These are phyloP conservation scores for Moringa oleifera DNA, from an alignment of 345 rosid genomes.

Conservation along the genomic window DNA sequence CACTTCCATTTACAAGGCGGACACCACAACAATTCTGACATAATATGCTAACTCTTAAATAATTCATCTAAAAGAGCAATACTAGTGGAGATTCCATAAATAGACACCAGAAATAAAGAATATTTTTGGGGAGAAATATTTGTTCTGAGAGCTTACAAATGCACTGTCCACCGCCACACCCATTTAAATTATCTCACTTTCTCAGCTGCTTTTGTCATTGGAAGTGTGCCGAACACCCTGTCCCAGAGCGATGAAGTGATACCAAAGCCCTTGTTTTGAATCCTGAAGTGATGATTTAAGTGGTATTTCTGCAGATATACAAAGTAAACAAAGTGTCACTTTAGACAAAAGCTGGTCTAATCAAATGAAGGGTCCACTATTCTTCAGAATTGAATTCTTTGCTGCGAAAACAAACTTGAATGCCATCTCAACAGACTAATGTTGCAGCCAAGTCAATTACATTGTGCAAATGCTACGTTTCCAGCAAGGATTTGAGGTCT, in stretches of 20 bases:
- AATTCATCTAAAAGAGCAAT: too few species aligned
- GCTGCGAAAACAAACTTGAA: neutral
- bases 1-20: too few species aligned
- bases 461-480: neutral
- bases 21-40: too few species aligned
- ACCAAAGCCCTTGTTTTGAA: constrained; percentile 54
- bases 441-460: neutral
- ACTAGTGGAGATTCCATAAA: too few species aligned
- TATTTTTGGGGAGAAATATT: neutral
- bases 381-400: neutral
- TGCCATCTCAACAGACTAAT: neutral
- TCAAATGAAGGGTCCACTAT: neutral
- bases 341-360: neutral
- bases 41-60: too few species aligned
- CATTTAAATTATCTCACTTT: constrained; percentile 18
- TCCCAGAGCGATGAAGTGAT: constrained; percentile 77
- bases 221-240: constrained; percentile 59
- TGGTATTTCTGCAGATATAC: constrained; percentile 51
- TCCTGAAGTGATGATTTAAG: constrained; percentile 68
- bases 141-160: too few species aligned
- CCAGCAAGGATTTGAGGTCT: neutral
- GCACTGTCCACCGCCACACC: constrained; percentile 1
- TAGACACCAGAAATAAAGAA: neutral
- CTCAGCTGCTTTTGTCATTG: constrained; percentile 19
- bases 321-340: neutral